Conservation (phyloP, 257 asterid species). For the Gynochthodes officinalis region DNA sequence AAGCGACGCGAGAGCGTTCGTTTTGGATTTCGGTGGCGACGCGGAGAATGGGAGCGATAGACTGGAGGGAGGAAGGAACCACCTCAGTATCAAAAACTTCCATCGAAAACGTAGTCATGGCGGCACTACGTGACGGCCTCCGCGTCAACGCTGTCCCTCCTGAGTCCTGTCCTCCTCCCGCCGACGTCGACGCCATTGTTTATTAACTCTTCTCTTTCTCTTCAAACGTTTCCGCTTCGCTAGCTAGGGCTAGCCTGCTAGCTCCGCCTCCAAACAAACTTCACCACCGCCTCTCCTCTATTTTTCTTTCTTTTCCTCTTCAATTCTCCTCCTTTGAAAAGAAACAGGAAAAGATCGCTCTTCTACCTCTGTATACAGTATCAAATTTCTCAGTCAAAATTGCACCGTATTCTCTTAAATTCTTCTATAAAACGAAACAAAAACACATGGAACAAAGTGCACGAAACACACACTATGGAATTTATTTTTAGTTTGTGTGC, state of each 20-base stretch:
- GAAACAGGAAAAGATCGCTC: not conserved
- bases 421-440: not conserved
- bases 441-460: too few relatives aligned
- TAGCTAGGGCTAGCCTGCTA: conserved; percentile 14
- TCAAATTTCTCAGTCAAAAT: not conserved
- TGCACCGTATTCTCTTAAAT: too few relatives aligned
- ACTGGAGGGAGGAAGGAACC: conserved; percentile 89
- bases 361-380: conserved; percentile 7
- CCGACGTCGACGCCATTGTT: conserved; percentile 37
- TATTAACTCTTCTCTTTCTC: conserved; percentile 9
- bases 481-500: not conserved
- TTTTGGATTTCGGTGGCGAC: conserved; percentile 77
- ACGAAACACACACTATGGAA: not conserved
- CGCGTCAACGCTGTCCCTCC: conserved; percentile 53
- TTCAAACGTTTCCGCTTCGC: not conserved
- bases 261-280: conserved; percentile 14
- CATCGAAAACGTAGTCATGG: conserved; percentile 79
- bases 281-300: not conserved
- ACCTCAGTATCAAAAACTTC: conserved; percentile 96
- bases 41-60: conserved; percentile 89
- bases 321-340: not conserved
- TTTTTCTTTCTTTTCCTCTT: conserved; percentile 1
- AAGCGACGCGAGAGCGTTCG: conserved; percentile 93
- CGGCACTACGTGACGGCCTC: conserved; percentile 84
- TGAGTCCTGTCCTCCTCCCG: conserved; percentile 23